A percentile compares a stretch with the other conserved stretches of the same genome.
These are phyloP conservation scores for Exidia glandulosa DNA, from an alignment of 768 basidiomycete genomes.

Conservation along the genomic window DNA sequence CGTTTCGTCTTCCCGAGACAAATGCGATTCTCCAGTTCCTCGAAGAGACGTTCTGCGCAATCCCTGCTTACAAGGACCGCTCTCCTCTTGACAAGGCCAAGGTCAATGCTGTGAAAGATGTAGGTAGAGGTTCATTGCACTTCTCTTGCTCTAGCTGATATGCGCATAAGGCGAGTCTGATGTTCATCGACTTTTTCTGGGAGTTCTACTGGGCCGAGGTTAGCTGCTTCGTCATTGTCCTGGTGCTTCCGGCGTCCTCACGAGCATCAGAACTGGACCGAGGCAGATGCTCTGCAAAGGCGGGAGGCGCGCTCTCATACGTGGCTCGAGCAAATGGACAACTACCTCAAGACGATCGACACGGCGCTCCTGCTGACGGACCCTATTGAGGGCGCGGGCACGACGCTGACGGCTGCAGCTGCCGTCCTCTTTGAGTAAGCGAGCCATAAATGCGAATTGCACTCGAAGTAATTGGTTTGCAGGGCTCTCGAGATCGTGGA, in stretches of 20 bases:
- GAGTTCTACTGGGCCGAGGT: not conserved
- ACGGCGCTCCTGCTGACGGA: not conserved
- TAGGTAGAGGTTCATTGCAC: not conserved
- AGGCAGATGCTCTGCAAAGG: not conserved
- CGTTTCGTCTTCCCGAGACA: not conserved
- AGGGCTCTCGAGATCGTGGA: not conserved
- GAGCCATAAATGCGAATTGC: not conserved
- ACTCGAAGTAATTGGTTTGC: not conserved
- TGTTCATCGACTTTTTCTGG: not conserved
- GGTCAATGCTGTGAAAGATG: not conserved
- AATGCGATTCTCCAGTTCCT: not conserved
- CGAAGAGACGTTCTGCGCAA: not conserved
- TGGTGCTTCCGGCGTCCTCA: not conserved
- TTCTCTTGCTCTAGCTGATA: not conserved
- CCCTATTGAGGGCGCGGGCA: not conserved
- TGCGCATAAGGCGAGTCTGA: not conserved
- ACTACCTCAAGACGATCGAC: not conserved
- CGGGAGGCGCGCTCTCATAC: not conserved
- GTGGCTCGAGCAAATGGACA: not conserved
- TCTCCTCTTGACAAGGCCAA: not conserved
- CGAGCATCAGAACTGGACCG: not conserved
- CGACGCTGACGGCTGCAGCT: not conserved
- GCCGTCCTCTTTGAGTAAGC: not conserved
- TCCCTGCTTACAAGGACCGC: not conserved
- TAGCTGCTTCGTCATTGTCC: not conserved